These are phyloP conservation scores for Magnaporthiopsis rhizophila DNA, from an alignment of 2,329 filamentous ascomycete species.

Conservation along the genomic window DNA sequence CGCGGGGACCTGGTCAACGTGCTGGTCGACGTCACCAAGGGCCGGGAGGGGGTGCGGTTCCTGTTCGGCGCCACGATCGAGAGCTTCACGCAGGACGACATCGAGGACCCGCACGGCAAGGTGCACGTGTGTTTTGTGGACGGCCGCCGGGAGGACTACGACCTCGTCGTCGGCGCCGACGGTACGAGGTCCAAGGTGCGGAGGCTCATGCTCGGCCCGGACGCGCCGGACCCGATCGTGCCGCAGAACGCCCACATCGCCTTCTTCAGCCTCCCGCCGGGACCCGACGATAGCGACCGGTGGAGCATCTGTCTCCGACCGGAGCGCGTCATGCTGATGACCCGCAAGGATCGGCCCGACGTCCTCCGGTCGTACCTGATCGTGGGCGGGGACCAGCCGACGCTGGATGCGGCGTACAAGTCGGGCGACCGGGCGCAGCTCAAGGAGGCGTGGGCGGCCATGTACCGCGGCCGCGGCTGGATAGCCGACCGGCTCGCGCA, in stretches of 20 bases:
- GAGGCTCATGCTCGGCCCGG: constrained; percentile 38
- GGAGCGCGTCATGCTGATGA: constrained; percentile 27
- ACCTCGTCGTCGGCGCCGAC: constrained; percentile 44
- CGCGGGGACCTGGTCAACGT: constrained; percentile 32
- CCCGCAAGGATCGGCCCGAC: constrained; percentile 23
- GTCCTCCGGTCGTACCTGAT: constrained; percentile 26
- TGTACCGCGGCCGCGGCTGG: constrained; percentile 33
- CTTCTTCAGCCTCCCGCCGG: constrained; percentile 8
- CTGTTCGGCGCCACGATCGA: constrained; percentile 10
- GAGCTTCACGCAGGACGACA: constrained; percentile 6
- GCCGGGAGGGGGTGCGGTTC: constrained; percentile 6
- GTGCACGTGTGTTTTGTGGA: constrained; percentile 21
- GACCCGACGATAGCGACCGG: not conserved
- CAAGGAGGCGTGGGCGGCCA: constrained; percentile 14
- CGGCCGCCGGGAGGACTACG: constrained; percentile 29
- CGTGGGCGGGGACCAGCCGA: constrained; percentile 27
- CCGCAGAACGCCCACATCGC: constrained; percentile 7
- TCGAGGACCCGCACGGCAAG: constrained; percentile 3
- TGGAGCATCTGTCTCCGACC: constrained; percentile 20
- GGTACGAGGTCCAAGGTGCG: constrained; percentile 42
- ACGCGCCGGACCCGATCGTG: constrained; percentile 5
- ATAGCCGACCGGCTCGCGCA: constrained; percentile 15
- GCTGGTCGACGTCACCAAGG: constrained; percentile 11
- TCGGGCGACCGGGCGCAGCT: not conserved
- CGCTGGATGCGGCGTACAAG: not conserved